Conservation (phyloP, 495 filamentous ascomycete species). For the Penicillium alfredii region DNA sequence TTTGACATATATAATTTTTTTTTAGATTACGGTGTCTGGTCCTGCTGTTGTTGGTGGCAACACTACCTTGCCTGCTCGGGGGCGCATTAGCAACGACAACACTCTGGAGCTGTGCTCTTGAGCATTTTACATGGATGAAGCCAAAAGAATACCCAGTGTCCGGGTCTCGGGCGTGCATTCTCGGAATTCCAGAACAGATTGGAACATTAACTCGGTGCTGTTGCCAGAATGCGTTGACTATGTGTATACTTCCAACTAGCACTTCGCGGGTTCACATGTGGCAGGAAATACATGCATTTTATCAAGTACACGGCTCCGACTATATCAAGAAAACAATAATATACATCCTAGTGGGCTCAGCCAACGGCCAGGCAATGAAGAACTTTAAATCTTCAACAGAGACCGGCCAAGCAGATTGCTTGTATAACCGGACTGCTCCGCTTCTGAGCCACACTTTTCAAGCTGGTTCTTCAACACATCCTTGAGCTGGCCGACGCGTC, state of each 20-base stretch:
- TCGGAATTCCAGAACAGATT: neutral
- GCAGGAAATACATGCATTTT: slow-evolving; percentile 7
- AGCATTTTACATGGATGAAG: too few species aligned
- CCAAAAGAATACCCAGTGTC: neutral
- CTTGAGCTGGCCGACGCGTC: slow-evolving; percentile 12
- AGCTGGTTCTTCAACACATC: too few species aligned
- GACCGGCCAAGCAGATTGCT: too few species aligned
- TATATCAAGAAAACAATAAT: slow-evolving; percentile 21
- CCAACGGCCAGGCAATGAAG: slow-evolving; percentile 2
- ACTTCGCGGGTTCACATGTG: slow-evolving; percentile 2
- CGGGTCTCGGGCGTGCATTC: neutral
- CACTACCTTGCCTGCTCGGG: slow-evolving; percentile 23
- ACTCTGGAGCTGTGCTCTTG: slow-evolving; percentile 29
- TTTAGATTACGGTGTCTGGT: slow-evolving; percentile 35
- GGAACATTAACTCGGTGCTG: too few species aligned
- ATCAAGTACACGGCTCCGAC: slow-evolving; percentile 18
- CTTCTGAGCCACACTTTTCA: too few species aligned
- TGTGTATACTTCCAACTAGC: slow-evolving; percentile 2
- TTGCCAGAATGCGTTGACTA: too few species aligned
- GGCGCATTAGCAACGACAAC: slow-evolving; percentile 37
- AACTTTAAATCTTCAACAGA: too few species aligned
- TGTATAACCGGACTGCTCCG: too few species aligned
- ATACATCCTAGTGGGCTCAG: slow-evolving; percentile 14
- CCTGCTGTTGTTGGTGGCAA: slow-evolving; percentile 35
- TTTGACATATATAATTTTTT: slow-evolving; percentile 1